phyloP scores from a whole-genome alignment of 805 yeast genomes.

The Metschnikowia similis region DNA sequence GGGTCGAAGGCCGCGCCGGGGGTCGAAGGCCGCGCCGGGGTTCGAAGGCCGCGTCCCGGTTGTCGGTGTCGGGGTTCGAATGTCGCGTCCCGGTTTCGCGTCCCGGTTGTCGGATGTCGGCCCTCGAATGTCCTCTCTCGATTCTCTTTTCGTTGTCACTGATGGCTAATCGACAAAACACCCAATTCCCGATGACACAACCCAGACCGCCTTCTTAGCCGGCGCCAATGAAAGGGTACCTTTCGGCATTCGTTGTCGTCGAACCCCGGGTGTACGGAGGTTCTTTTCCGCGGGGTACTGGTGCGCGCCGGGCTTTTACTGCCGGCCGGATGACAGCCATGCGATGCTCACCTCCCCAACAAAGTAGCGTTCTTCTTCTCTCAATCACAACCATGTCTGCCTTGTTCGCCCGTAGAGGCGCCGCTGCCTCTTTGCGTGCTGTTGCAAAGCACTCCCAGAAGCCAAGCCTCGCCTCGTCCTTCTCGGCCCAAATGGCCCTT shows the following conservation, averaged over 20 bases:
- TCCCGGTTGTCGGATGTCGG: too few relatives aligned
- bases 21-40: too few relatives aligned
- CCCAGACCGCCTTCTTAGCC: too few relatives aligned
- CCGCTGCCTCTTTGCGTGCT: constrained; percentile 22
- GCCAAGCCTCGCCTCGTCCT: constrained; percentile 16
- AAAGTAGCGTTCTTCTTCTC: constrained; percentile 19
- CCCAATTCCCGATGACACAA: too few relatives aligned
- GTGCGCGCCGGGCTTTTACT: constrained; percentile 19
- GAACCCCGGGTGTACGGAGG: background rate
- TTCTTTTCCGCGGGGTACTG: background rate
- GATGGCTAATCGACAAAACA: too few relatives aligned
- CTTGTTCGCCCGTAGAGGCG: constrained; percentile 33
- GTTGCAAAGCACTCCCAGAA: constrained; percentile 19
- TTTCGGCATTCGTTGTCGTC: too few relatives aligned
- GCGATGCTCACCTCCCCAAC: constrained; percentile 19
- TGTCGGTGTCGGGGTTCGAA: too few relatives aligned
- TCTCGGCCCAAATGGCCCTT: constrained; percentile 27
- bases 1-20: too few relatives aligned
- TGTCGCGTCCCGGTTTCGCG: too few relatives aligned
- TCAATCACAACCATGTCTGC: constrained; percentile 36
- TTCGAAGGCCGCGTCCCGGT: too few relatives aligned
- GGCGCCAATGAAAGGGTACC: background rate
- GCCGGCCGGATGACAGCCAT: constrained; percentile 31
- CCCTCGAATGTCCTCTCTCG: too few relatives aligned
- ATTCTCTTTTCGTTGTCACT: too few relatives aligned